Evolutionary conservation across 768 basidiomycete genomes (phyloP).

Genomic region (Galerina marginata): DNA sequence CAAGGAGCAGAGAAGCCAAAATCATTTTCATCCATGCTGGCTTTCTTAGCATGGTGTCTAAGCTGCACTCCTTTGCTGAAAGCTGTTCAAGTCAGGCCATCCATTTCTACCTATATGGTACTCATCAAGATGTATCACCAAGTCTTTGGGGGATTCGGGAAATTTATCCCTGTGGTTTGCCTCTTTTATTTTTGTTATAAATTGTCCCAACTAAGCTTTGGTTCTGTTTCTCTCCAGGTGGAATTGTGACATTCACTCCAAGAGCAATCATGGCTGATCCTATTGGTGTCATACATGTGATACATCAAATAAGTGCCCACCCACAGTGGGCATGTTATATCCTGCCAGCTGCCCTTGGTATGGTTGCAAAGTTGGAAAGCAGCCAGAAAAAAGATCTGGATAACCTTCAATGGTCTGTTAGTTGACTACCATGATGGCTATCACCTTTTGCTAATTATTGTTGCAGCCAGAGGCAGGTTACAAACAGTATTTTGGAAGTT

Average conservation of each 20-base stretch:
- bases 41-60: constrained; percentile 52
- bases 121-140: constrained; percentile 56
- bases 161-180: constrained; percentile 70
- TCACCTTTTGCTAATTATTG: neutral
- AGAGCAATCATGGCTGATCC: constrained; percentile 61
- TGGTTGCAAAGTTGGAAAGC: constrained; percentile 48
- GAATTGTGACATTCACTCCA: constrained; percentile 75
- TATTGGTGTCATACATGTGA: constrained; percentile 48
- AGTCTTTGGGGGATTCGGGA: constrained; percentile 64
- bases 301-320: constrained; percentile 59
- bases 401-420: constrained; percentile 35
- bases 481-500: constrained; percentile 44
- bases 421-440: neutral
- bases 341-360: constrained; percentile 65
- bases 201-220: neutral
- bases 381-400: constrained; percentile 45
- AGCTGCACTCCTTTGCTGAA: constrained; percentile 52
- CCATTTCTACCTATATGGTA: constrained; percentile 73
- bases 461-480: constrained; percentile 45
- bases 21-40: constrained; percentile 73
- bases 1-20: constrained; percentile 44
- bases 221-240: constrained; percentile 50
- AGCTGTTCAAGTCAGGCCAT: constrained; percentile 48
- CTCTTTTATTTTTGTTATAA: neutral
- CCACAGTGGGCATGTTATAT: constrained; percentile 76